Evolutionary conservation across 2,329 filamentous ascomycete genomes (phyloP).

Genomic region (Thielaviopsis cerberus): DNA sequence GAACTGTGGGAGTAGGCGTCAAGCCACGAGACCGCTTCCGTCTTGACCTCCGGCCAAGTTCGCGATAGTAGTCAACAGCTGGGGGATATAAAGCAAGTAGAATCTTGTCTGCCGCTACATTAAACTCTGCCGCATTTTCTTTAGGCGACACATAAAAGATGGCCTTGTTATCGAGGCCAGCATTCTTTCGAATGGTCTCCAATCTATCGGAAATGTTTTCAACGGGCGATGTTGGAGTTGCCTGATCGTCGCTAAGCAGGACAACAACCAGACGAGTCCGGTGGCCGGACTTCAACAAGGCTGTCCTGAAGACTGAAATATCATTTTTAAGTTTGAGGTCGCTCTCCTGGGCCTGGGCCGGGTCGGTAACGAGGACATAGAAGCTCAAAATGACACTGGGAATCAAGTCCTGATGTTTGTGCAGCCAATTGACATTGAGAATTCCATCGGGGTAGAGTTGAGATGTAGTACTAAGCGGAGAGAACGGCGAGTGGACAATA

Average conservation of each 20-base stretch:
- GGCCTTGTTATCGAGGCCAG: conserved; percentile 63
- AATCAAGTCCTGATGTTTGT: conserved; percentile 71
- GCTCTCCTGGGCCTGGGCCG: conserved; percentile 54
- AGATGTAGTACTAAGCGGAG: conserved; percentile 69
- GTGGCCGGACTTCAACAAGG: conserved; percentile 51
- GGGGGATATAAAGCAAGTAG: conserved; percentile 54
- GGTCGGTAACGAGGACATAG: conserved; percentile 56
- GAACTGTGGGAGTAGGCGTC: conserved; percentile 62
- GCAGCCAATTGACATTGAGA: conserved; percentile 63
- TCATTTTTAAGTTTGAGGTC: conserved; percentile 81
- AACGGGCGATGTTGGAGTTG: conserved; percentile 19
- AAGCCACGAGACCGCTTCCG: conserved; percentile 69
- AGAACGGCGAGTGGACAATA: conserved; percentile 77
- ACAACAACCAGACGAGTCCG: conserved; percentile 62
- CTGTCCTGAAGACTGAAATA: conserved; percentile 56
- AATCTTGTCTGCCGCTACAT: conserved; percentile 54
- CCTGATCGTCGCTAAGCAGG: conserved; percentile 53
- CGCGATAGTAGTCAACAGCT: conserved; percentile 78
- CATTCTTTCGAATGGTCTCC: conserved; percentile 58
- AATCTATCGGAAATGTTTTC: conserved; percentile 53
- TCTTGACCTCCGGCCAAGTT: conserved; percentile 77
- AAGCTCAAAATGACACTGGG: conserved; percentile 68
- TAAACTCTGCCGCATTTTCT: conserved; percentile 51
- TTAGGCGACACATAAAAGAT: conserved; percentile 71
- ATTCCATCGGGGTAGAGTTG: conserved; percentile 77